These are phyloP conservation scores for Tuber umbilicatum DNA, from an alignment of 495 filamentous ascomycete species.

Conservation along the genomic window DNA sequence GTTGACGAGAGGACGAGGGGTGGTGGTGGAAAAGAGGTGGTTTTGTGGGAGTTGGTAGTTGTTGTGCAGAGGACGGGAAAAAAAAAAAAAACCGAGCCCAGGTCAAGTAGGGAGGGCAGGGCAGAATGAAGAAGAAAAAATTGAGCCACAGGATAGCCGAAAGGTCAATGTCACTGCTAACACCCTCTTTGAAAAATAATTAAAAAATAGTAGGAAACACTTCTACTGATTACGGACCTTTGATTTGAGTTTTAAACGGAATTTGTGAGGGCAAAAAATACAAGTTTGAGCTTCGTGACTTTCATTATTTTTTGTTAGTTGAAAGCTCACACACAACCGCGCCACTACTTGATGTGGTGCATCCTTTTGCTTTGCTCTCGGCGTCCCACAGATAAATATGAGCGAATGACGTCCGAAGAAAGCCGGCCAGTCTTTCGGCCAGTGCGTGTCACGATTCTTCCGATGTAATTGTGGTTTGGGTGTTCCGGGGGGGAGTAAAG, in stretches of 20 bases:
- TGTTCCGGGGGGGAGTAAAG: neutral
- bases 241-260: neutral
- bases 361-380: neutral
- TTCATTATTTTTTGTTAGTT: neutral
- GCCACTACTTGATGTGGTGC: neutral
- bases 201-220: neutral
- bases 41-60: conserved; percentile 25
- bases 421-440: neutral
- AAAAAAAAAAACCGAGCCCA: conserved; percentile 24
- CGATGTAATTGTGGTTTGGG: neutral
- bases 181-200: neutral
- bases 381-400: neutral
- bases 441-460: neutral
- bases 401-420: neutral
- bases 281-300: conserved; percentile 3
- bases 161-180: neutral
- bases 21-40: conserved; percentile 21
- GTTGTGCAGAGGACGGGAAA: conserved; percentile 30
- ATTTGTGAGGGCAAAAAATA: neutral
- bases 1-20: conserved; percentile 19
- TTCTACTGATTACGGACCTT: neutral
- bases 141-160: neutral
- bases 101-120: conserved; percentile 29
- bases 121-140: neutral
- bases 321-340: neutral